phyloP scores from a whole-genome alignment of 1,139 yeast species.

The Lodderomyces jiufengensis region DNA sequence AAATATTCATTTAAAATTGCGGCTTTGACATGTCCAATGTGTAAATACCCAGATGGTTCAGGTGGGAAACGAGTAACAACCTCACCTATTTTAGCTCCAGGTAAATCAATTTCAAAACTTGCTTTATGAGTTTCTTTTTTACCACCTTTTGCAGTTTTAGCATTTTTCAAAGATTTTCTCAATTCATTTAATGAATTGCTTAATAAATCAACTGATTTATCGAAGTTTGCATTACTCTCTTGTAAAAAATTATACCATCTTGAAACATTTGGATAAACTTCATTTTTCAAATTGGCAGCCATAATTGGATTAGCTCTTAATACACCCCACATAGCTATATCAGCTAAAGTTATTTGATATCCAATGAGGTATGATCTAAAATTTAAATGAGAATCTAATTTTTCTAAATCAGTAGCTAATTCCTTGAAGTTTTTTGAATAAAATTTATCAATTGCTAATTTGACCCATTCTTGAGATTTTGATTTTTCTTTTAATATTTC shows the following conservation, averaged over 20 bases:
- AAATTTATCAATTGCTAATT: conserved; percentile 65
- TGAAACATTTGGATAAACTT: conserved; percentile 77
- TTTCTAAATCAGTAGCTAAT: conserved; percentile 67
- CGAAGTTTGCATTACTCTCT: conserved; percentile 67
- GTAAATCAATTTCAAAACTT: conserved; percentile 86
- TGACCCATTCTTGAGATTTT: conserved; percentile 56
- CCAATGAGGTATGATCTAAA: conserved; percentile 80
- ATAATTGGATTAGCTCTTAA: conserved; percentile 89
- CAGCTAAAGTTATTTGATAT: conserved; percentile 65
- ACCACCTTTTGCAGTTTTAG: conserved; percentile 44
- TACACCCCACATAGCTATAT: conserved; percentile 90
- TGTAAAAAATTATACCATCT: conserved; percentile 91
- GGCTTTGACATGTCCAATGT: conserved; percentile 96
- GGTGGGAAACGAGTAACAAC: conserved; percentile 98
- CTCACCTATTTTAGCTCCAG: conserved; percentile 85
- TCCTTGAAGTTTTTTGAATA: conserved; percentile 85
- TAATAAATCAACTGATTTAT: conserved; percentile 65
- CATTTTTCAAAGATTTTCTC: conserved; percentile 55
- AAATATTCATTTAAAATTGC: conserved; percentile 93
- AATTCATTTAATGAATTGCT: conserved; percentile 67
- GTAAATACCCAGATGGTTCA: conserved; percentile 84
- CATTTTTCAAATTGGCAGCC: conserved; percentile 84
- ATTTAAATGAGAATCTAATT: conserved; percentile 75
- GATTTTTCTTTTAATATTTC: conserved; percentile 26
- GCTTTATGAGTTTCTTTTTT: conserved; percentile 84